Evolutionary conservation across 2,329 filamentous ascomycete genomes (phyloP), one percentile per base, ranked within the genome.

Genomic region (Colletotrichum sojae): DNA sequence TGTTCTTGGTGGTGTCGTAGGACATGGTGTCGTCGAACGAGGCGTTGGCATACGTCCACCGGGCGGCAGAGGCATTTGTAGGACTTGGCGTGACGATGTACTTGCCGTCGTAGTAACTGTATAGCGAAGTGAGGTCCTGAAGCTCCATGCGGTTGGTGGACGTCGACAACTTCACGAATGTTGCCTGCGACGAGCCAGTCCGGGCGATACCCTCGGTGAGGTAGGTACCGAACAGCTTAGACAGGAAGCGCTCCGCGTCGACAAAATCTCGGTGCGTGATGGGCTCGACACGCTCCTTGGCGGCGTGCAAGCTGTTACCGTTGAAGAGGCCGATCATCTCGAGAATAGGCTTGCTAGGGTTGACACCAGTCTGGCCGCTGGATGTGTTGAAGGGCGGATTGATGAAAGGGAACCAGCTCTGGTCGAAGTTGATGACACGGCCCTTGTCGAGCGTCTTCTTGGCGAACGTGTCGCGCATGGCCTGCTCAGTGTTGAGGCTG

Each of bases 211-310:
- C 16, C 13, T 43, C 40, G 6, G 40, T 57, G 20, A 63, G 6
- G 8, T 48, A 55, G 5, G 51, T 43, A 1, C 63, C 63, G 0
- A 67, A 67, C 8, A 63, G 40, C 25, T 67, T 67, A 1, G 58
- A 25, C 4, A 63, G 25, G 22, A 67, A 63, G 9, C 56, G 15
- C 16, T 67, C 64, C 3, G 40, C 20, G 2, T 52, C 52, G 15
- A 63, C 25, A 5, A 46, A 45, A 15, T 53, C 64, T 12, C 56
- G 45, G 22, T 57, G 45, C 15, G 39, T 27, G 16, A 57, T 9
- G 9, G 31, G 31, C 31, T 36, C 31, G 2, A 36, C 31, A 36
- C 31, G 31, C 31, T 36, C 31, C 31, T 36, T 36, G 8, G 31
- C 31, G 3, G 31, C 31, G 31, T 36, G 31, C 31, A 36, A 36